Percentiles rank a stretch among this genome's conserved stretches.
These are phyloP conservation scores for Pulveroboletus sp. DNA, from an alignment of 768 basidiomycete genomes.

Conservation along the genomic window DNA sequence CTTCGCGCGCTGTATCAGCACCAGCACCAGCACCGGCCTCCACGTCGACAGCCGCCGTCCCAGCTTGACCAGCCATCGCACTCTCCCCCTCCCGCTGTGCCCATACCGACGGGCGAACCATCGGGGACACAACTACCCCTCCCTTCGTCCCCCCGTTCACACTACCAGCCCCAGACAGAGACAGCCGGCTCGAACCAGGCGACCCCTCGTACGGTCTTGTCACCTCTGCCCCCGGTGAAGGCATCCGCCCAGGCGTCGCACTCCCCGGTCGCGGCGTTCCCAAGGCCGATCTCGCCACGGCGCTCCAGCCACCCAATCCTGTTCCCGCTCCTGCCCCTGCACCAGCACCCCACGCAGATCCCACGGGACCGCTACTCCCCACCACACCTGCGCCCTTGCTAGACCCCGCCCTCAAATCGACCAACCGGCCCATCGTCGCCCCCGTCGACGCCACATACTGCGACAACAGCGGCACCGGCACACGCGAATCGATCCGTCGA, in stretches of 20 bases:
- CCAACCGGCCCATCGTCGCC: slow-evolving; percentile 53
- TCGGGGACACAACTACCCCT: slow-evolving; percentile 22
- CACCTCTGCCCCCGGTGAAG: slow-evolving; percentile 14
- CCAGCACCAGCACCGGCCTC: neutral
- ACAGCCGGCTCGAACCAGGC: slow-evolving; percentile 4
- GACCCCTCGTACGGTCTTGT: slow-evolving; percentile 6
- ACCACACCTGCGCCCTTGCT: slow-evolving; percentile 6
- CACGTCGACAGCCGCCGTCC: neutral
- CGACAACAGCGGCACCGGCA: slow-evolving; percentile 71
- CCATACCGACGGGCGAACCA: slow-evolving; percentile 15
- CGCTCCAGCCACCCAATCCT: slow-evolving; percentile 16
- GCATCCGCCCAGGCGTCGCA: slow-evolving; percentile 13
- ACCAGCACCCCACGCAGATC: neutral
- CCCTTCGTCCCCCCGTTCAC: neutral
- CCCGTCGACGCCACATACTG: slow-evolving; percentile 29
- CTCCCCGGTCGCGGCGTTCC: slow-evolving; percentile 1
- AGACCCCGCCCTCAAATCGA: slow-evolving; percentile 42
- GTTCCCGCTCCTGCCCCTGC: no score
- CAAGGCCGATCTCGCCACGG: slow-evolving; percentile 13
- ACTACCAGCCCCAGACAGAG: neutral
- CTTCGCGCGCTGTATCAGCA: neutral
- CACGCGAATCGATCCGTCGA: slow-evolving; percentile 74
- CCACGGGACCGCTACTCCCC: neutral
- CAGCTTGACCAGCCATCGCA: neutral
- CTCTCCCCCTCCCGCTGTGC: no score